Evolutionary conservation across 768 basidiomycete genomes (phyloP), one percentile per base, ranked within the genome.

Genomic region (Suillus occidentalis): DNA sequence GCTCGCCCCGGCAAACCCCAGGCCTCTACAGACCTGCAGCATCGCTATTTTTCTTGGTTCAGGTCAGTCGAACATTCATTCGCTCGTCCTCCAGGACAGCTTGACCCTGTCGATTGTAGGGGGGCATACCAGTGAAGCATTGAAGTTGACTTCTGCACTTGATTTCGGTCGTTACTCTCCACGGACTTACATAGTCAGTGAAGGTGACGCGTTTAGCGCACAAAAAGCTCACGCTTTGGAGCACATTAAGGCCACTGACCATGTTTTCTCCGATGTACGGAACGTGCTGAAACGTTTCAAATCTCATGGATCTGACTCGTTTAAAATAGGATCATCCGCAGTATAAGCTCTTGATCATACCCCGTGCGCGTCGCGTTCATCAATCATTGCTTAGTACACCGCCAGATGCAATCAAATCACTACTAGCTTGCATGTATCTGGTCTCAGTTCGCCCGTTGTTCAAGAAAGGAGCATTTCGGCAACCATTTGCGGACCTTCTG

Each of bases 1-100:
- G 20, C 16, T 42, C 18, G 18, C 18, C 5, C 10, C 14, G 22
- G 25, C 18, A 14, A 62, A 28, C 25, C 5, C 10, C 25, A 25
- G 6, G 12, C 28, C 25, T 59, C 6, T 0, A 42, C 40, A 74
- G 55, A 80, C 68, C 66, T 85, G 84, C 66, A 75, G 73, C 43
- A 77, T 97, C 18, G 95, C 92, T 4, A 86, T 97, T 60, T 97
- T 98, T 72, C 85, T 99, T 14, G 97, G 97, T 64, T 99, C 97
- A 74, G 96, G 96, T 92, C 72, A 82, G 76, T 61, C 37, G 58
- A 60, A 22, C 53, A 50, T 62, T 53, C 36, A 55, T 55, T 65
- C 65, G 61, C 39, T 57, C 13, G 42, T 25, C 31, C 34, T 63
- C 47, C 18, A 60, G 42, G 34, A 45, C 63, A 22, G 64, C 63